A percentile compares a stretch with the other conserved stretches of the same genome.
These are phyloP conservation scores for Acanthamoeba healyi DNA, from an alignment of 208 protist genomes.

Conservation along the genomic window DNA sequence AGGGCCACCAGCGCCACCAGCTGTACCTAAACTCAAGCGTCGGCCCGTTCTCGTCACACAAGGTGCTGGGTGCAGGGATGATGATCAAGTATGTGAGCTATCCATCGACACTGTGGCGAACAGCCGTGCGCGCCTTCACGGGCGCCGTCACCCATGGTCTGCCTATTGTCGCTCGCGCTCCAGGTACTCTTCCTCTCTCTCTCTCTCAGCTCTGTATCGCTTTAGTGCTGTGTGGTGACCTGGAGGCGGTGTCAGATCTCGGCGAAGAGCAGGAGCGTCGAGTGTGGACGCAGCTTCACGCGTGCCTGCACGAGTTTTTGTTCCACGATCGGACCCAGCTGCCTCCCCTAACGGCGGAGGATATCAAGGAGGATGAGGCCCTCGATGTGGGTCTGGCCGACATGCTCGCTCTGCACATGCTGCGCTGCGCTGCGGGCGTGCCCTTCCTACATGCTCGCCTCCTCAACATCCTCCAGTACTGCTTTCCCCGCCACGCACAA, in stretches of 20 bases:
- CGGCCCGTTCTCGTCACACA: neutral
- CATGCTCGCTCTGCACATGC: slow-evolving; percentile 30
- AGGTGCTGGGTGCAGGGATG: slow-evolving; percentile 59
- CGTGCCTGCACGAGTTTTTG: slow-evolving; percentile 71
- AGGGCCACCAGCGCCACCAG: too few species aligned
- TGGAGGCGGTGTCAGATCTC: slow-evolving; percentile 36
- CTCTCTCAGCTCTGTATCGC: neutral
- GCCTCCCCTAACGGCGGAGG: neutral
- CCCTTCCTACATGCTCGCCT: slow-evolving; percentile 55
- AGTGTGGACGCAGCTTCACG: slow-evolving; percentile 70
- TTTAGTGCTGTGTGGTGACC: neutral
- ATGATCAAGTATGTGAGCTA: slow-evolving; percentile 73
- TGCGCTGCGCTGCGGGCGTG: slow-evolving; percentile 36
- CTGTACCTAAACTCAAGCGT: neutral
- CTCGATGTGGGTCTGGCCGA: slow-evolving; percentile 28
- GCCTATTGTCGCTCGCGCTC: slow-evolving; percentile 36
- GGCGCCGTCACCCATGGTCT: slow-evolving; percentile 17
- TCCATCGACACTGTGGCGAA: slow-evolving; percentile 49
- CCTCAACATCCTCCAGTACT: slow-evolving; percentile 21
- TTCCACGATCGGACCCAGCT: slow-evolving; percentile 66
- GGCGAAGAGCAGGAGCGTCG: slow-evolving; percentile 58
- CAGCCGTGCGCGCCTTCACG: slow-evolving; percentile 53
- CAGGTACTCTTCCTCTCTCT: neutral
- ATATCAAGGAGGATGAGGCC: slow-evolving; percentile 62
- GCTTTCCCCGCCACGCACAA: neutral